Percentiles rank a stretch among this genome's conserved stretches.
Conservation (phyloP, 1,284 basidiomycete genomes). For the Phellopilus nigrolimitatus region DNA sequence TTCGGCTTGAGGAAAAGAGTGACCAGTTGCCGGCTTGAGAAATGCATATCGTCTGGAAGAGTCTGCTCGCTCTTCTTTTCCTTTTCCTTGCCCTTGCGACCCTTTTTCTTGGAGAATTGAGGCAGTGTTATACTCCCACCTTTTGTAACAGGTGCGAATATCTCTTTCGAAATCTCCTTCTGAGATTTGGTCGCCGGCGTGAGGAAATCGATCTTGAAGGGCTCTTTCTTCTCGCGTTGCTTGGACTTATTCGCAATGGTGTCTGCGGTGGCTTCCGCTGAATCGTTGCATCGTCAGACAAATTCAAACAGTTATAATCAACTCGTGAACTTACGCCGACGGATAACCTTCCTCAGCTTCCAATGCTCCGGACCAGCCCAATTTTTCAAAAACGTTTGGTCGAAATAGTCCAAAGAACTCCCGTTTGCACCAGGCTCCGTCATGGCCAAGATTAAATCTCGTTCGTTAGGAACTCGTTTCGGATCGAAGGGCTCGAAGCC, state of each 20-base stretch:
- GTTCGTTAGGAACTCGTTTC: conserved; percentile 60
- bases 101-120: conserved; percentile 45
- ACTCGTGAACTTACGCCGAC: conserved; percentile 54
- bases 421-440: conserved; percentile 59
- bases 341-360: conserved; percentile 80
- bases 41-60: conserved; percentile 97
- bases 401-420: conserved; percentile 89
- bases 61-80: conserved; percentile 75
- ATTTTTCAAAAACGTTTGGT: conserved; percentile 84
- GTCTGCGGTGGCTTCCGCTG: conserved; percentile 44
- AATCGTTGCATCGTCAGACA: conserved; percentile 11
- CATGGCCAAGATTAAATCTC: conserved; percentile 84
- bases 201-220: conserved; percentile 86
- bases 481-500: conserved; percentile 77
- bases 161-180: conserved; percentile 71
- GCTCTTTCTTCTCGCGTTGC: conserved; percentile 77
- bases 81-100: conserved; percentile 37
- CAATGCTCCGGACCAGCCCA: conserved; percentile 99
- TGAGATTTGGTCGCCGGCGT: conserved; percentile 56
- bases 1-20: conserved; percentile 95
- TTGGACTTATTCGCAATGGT: conserved; percentile 42
- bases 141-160: conserved; percentile 75
- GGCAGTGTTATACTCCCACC: conserved; percentile 66
- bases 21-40: conserved; percentile 84
- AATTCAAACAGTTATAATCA: not conserved